Percentiles rank a stretch among this genome's conserved stretches.
Evolutionary conservation across 495 filamentous ascomycete species (phyloP).

Genomic region (Annulohypoxylon nitens): DNA sequence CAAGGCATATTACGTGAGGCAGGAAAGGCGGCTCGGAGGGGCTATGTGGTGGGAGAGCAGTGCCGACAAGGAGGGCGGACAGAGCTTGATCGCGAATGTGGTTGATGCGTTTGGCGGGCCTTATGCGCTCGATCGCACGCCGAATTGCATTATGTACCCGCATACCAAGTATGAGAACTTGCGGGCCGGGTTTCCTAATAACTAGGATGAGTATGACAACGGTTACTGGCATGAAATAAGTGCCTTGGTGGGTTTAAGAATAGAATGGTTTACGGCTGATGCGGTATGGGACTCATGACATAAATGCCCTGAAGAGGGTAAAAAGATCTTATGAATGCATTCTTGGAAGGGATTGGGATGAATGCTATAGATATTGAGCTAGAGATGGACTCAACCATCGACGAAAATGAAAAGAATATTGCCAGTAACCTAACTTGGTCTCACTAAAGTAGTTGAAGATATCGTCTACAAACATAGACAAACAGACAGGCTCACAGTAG

Average conservation of each 20-base stretch:
- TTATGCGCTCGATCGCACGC: conserved; percentile 66
- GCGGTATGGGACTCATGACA: background rate
- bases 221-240: background rate
- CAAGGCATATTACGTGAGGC: conserved; percentile 79
- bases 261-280: background rate
- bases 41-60: conserved; percentile 98
- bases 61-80: conserved; percentile 74
- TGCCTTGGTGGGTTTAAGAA: background rate
- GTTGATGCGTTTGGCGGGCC: conserved; percentile 69
- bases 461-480: background rate
- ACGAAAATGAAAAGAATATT: background rate
- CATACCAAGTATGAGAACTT: conserved; percentile 86
- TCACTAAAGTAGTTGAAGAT: background rate
- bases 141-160: conserved; percentile 79
- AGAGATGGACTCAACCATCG: background rate
- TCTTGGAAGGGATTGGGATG: background rate
- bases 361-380: background rate
- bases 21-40: conserved; percentile 74
- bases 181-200: conserved; percentile 66
- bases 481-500: too few species aligned
- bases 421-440: background rate
- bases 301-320: too few species aligned
- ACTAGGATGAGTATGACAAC: conserved; percentile 33
- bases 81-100: conserved; percentile 79
- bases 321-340: background rate